phyloP scores from a whole-genome alignment of 225 moss, liverwort and hornwort species.

The Sphagnum contortum region DNA sequence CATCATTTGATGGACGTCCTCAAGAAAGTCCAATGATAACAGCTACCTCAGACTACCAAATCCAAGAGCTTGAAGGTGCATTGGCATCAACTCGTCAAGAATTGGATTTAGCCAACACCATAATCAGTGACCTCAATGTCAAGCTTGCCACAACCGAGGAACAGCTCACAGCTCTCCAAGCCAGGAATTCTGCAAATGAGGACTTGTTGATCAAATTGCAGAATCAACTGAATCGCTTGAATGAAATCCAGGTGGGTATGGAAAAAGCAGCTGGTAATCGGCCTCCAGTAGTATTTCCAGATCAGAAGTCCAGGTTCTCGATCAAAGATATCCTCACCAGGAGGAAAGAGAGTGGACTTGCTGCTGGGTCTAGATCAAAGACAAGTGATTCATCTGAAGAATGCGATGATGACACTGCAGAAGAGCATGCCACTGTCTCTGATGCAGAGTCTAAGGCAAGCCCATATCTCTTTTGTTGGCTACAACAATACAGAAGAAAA shows the following conservation, averaged over 20 bases:
- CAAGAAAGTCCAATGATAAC: neutral
- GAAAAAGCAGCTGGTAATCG: conserved; percentile 11
- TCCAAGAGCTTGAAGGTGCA: conserved; percentile 23
- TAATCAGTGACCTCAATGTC: conserved; percentile 24
- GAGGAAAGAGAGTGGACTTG: conserved; percentile 10
- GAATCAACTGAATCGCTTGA: conserved; percentile 5
- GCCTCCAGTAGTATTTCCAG: conserved; percentile 9
- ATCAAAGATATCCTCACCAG: conserved; percentile 34
- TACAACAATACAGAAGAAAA: too few relatives aligned
- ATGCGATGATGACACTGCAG: conserved; percentile 12
- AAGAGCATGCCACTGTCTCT: conserved; percentile 51
- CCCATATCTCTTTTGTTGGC: too few relatives aligned
- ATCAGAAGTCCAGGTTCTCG: conserved; percentile 26
- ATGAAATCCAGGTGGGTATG: too few relatives aligned
- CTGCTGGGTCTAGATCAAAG: conserved; percentile 18
- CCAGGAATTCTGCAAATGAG: conserved; percentile 30
- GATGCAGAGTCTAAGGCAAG: conserved; percentile 67
- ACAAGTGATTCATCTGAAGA: conserved; percentile 55
- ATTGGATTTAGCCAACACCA: conserved; percentile 19
- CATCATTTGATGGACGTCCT: conserved; percentile 8
- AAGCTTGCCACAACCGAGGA: conserved; percentile 29
- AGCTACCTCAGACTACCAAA: conserved; percentile 7
- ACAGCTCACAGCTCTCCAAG: conserved; percentile 22
- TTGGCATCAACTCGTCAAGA: conserved; percentile 26
- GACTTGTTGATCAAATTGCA: conserved; percentile 27